phyloP scores from a whole-genome alignment of 352 stramenopile species.

The Blastocystis sp. region DNA sequence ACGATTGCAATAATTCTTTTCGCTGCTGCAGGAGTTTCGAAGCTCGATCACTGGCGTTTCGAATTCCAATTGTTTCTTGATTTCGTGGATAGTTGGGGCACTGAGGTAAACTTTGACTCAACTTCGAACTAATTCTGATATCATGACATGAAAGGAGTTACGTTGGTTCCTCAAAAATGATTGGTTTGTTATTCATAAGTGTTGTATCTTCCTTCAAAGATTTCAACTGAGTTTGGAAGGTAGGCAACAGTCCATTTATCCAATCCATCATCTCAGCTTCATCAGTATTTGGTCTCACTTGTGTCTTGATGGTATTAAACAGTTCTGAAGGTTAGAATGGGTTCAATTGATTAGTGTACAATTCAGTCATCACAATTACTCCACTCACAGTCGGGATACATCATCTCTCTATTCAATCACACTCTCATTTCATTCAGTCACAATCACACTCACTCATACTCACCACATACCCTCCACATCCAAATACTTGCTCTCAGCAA shows the following conservation, averaged over 20 bases:
- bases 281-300: neutral
- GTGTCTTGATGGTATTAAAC: neutral
- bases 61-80: neutral
- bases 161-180: slow-evolving; percentile 21
- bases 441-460: neutral
- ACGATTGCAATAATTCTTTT: neutral
- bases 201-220: neutral
- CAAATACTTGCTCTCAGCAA: no score
- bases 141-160: neutral
- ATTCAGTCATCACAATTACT: neutral
- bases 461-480: neutral
- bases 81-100: slow-evolving; percentile 9
- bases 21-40: neutral
- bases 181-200: neutral
- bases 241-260: neutral
- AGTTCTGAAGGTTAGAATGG: neutral
- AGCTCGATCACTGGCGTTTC: neutral
- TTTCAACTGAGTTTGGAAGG: neutral
- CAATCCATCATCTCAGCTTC: neutral
- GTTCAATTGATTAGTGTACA: no score
- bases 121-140: neutral
- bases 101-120: neutral
- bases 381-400: neutral
- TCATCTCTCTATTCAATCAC: neutral
- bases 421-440: neutral